Base-by-base conservation (phyloP, 495 filamentous ascomycete species). In the Elasticomyces elasticus region DNA sequence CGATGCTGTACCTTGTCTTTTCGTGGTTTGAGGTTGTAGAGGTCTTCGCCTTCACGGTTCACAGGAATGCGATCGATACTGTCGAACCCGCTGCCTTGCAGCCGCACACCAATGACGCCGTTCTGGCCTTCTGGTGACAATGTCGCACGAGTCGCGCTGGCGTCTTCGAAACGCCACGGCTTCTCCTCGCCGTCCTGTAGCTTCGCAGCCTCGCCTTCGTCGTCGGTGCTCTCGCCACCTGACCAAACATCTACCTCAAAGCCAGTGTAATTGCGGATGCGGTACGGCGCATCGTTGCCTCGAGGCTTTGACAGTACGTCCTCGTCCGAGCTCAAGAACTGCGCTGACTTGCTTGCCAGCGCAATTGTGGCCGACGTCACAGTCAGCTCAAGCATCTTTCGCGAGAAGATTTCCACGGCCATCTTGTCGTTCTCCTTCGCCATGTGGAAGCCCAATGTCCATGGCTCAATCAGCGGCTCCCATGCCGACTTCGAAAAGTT, bases 401-500 rank as follows among this genome's bases (percentile, higher is more conserved):
- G 82, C 2, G 92, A 97, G 30, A 84, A 85, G 0, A 94, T 70
- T 53, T 97, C 89, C 35, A 97, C 74, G 0, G 87, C 85, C 55
- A 95, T 72, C 42, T 80, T 74, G 40, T 94, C 86, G 0, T 79
- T 72, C 41, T 91, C 84, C 63, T 82, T 88, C 11, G 88, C 83
- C 71, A 97, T 78, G 50, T 92, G 87, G 62, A 97, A 83, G 25
- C 90, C 91, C 20, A 97, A 72, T 55, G 92, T 83, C 92, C 92
- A 98, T 28, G 94, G 92, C 67, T 98, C 92, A 24, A 97, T 84
- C 28, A 98, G 72, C 9, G 92, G 92, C 67, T 97, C 92, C 92
- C 92, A 98, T 9, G 89, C 86, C 0, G 94, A 97, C 67, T 98
- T 97, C 20, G 92, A 90, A 69, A 98, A 98, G 67, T 97, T 98